Evolutionary conservation across 208 protist species (phyloP), one percentile per base, ranked within the genome.

Genomic region (Leishmania tropica): DNA sequence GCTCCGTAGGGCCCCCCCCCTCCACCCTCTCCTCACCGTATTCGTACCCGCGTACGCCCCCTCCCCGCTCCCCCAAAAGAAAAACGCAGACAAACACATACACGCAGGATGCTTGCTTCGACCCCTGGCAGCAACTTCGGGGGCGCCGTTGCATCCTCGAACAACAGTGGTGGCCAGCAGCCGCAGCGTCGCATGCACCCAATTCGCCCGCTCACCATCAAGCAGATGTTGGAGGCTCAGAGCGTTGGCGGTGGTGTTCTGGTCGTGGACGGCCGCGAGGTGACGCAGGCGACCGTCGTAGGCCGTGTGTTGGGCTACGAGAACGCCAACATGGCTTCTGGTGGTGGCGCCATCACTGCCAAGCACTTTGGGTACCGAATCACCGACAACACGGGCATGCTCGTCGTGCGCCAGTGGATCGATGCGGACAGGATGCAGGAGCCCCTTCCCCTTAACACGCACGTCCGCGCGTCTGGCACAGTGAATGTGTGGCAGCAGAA

Each of bases 401-500:
- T 98, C 11, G 87, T 91, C 11, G 93, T 95, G 70, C 93, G 93
- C 10, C 92, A 98, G 90, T 98, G 95, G 93, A 86, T 94, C 48
- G 92, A 96, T 47, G 87, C 90, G 0, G 92, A 94, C 24, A 81
- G 84, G 31, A 78, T 79, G 42, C 86, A 89, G 78, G 92, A 95
- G 86, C 89, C 90, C 31, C 89, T 96, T n/a, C 90, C 92, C 2
- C 76, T 94, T 79, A 86, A 91, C 86, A 92, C 90, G 40, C 93
- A 96, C 80, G 92, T 98, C 6, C 95, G 95, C 7, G 95, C 92
- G 45, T 91, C 91, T 1, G 95, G 95, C 64, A 94, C 93, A 11
- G 93, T 96, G 76, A 98, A 98, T 85, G 88, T 97, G 74, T 98
- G 93, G 93, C 90, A 98, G 83, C 89, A 93, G 60, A 80, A 89